Conservation (phyloP, 331 rosid species). For the Arachis monticola region DNA sequence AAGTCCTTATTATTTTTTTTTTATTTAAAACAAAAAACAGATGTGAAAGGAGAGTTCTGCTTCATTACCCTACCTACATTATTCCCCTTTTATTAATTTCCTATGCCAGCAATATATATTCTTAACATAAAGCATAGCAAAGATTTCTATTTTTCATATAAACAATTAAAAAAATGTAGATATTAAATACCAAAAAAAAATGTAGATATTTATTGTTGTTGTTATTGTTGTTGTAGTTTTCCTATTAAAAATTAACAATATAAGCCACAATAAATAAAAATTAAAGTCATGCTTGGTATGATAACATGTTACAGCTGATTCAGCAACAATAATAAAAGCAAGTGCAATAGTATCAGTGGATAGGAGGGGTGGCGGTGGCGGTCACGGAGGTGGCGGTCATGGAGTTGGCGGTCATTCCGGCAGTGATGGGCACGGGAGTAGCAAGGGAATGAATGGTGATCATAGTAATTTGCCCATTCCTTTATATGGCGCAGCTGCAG, state of each 20-base stretch:
- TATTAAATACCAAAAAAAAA: no score
- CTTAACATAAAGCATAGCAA: background rate
- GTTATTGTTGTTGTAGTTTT: no score
- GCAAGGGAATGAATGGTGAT: constrained; percentile 10
- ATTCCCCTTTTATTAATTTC: background rate
- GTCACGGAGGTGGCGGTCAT: constrained; percentile 20
- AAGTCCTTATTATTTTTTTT: no score
- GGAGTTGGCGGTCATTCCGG: constrained; percentile 7
- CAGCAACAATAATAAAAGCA: background rate
- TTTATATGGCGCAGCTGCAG: background rate
- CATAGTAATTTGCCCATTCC: constrained; percentile 19
- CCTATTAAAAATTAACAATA: background rate
- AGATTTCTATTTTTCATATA: background rate
- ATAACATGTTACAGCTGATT: background rate
- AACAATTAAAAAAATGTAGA: background rate
- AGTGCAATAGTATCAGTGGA: background rate
- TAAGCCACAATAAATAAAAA: background rate
- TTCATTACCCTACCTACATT: background rate
- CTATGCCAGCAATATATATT: background rate
- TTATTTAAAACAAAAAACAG: background rate
- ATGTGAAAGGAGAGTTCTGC: background rate
- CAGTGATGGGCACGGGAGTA: background rate
- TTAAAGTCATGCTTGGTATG: background rate
- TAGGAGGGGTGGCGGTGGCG: constrained; percentile 20
- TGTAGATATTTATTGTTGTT: background rate